phyloP scores from a whole-genome alignment of 768 basidiomycete species.

The Plicaturopsis crispa region DNA sequence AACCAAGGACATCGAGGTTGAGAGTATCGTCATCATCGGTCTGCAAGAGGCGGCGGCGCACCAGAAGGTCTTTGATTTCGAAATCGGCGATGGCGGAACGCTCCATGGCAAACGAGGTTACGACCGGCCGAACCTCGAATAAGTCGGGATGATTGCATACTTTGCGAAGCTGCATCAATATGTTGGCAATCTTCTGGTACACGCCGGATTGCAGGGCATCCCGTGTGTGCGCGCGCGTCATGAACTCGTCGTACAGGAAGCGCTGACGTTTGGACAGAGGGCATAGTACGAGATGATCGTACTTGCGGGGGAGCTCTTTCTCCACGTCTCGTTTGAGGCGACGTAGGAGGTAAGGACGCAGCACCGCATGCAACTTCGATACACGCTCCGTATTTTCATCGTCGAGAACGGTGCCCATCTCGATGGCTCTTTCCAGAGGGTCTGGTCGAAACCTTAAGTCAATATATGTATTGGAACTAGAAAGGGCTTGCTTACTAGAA shows the following conservation, averaged over 20 bases:
- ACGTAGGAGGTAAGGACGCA: conserved; percentile 93
- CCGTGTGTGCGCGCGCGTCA: conserved; percentile 79
- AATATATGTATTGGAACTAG: neutral
- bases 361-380: conserved; percentile 82
- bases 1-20: conserved; percentile 56
- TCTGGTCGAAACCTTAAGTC: conserved; percentile 35
- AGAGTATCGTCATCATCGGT: conserved; percentile 43
- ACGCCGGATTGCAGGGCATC: conserved; percentile 79
- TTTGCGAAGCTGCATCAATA: conserved; percentile 97
- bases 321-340: conserved; percentile 98
- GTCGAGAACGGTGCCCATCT: conserved; percentile 68
- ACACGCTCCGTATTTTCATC: conserved; percentile 83
- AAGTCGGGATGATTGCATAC: conserved; percentile 93
- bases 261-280: conserved; percentile 87
- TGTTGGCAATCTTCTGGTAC: conserved; percentile 86
- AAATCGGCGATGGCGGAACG: conserved; percentile 73
- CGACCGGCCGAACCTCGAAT: conserved; percentile 83
- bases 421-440: conserved; percentile 91
- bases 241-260: conserved; percentile 95
- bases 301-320: conserved; percentile 90
- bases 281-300: conserved; percentile 84
- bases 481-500: conserved; percentile 58
- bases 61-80: conserved; percentile 81
- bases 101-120: conserved; percentile 67
- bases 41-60: conserved; percentile 65